phyloP scores from a whole-genome alignment of 345 rosid species.

The Camelina laxa region DNA sequence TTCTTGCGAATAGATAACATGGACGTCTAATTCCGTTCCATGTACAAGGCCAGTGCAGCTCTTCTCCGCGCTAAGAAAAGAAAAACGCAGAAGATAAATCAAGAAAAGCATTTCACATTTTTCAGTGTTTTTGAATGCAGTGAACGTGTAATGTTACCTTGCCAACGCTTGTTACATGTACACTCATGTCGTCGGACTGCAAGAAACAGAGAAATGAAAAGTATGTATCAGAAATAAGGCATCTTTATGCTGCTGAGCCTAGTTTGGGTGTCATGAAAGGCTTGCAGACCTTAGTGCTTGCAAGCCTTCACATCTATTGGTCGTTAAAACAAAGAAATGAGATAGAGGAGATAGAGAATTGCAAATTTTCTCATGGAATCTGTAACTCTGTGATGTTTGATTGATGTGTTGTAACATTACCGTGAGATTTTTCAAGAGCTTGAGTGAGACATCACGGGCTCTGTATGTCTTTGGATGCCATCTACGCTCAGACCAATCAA shows the following conservation, averaged over 20 bases:
- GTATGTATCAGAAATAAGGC: background rate
- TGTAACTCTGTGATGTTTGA: constrained; percentile 8
- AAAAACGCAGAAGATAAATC: background rate
- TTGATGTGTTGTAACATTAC: constrained; percentile 46
- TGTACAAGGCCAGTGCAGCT: constrained; percentile 63
- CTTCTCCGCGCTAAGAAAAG: constrained; percentile 56
- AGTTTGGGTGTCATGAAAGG: too few species aligned
- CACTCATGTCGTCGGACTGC: constrained; percentile 76
- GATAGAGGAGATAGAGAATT: too few species aligned
- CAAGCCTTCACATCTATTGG: too few species aligned
- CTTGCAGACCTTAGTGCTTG: too few species aligned
- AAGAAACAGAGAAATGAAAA: constrained; percentile 30
- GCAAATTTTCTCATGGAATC: too few species aligned
- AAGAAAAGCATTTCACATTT: background rate
- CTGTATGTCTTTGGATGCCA: constrained; percentile 98
- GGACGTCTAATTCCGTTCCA: constrained; percentile 98
- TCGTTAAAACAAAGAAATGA: too few species aligned
- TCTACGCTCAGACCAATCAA: constrained; percentile 98
- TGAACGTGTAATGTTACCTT: constrained; percentile 46
- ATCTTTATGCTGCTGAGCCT: too few species aligned
- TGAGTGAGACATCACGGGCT: constrained; percentile 64
- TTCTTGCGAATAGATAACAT: constrained; percentile 93
- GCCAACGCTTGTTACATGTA: constrained; percentile 82
- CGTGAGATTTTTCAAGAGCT: constrained; percentile 77
- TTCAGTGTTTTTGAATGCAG: background rate